These are phyloP conservation scores for Phytophthora boehmeriae DNA, from an alignment of 352 stramenopile species.

Conservation along the genomic window DNA sequence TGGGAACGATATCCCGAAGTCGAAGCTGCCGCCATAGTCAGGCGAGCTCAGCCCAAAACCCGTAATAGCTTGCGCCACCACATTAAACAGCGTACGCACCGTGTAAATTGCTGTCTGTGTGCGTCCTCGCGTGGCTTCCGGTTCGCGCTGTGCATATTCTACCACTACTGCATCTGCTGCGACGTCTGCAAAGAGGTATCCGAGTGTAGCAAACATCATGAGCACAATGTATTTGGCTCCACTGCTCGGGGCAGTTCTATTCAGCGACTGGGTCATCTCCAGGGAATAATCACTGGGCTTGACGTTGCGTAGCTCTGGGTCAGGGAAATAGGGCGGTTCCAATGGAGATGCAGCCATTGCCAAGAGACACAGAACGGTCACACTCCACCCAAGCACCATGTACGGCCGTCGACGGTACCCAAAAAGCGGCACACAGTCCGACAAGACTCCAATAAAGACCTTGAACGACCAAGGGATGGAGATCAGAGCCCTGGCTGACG, in stretches of 20 bases:
- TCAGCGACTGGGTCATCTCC: conserved; percentile 39
- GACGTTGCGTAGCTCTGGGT: conserved; percentile 34
- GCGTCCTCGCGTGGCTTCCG: conserved; percentile 48
- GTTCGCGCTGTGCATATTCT: conserved; percentile 64
- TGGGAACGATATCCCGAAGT: conserved; percentile 49
- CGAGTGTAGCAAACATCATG: conserved; percentile 55
- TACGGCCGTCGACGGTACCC: conserved; percentile 58
- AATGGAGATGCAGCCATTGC: conserved; percentile 41
- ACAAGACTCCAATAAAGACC: conserved; percentile 59
- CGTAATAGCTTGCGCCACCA: conserved; percentile 41
- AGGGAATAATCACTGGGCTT: conserved; percentile 39
- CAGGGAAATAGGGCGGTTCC: conserved; percentile 45
- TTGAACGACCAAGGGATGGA: conserved; percentile 62
- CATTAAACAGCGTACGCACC: conserved; percentile 47
- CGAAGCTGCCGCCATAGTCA: conserved; percentile 52
- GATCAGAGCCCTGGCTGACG: conserved; percentile 46
- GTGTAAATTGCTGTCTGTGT: conserved; percentile 62
- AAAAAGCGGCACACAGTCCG: conserved; percentile 54
- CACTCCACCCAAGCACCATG: conserved; percentile 58
- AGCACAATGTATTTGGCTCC: conserved; percentile 56
- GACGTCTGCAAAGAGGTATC: conserved; percentile 63
- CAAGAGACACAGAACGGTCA: conserved; percentile 42
- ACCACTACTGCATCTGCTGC: conserved; percentile 60
- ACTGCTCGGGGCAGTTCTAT: conserved; percentile 37
- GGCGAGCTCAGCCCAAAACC: conserved; percentile 48